These are phyloP conservation scores for Pythium dissimile DNA, from an alignment of 352 stramenopile genomes.

Conservation along the genomic window DNA sequence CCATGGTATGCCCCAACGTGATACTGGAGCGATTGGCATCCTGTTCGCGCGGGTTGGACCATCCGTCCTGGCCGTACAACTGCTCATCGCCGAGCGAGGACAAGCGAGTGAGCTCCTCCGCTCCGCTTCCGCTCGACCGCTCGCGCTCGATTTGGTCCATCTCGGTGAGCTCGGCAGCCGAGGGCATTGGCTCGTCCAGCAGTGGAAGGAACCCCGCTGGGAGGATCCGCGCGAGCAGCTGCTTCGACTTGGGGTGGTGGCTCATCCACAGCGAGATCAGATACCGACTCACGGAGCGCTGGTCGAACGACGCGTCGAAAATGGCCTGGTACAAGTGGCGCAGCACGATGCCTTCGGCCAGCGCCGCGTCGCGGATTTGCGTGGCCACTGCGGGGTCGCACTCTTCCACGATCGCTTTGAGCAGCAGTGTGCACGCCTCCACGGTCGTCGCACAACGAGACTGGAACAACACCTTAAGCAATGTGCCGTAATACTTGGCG, in stretches of 20 bases:
- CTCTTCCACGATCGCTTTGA: constrained; percentile 90
- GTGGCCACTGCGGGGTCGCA: constrained; percentile 74
- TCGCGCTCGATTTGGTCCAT: constrained; percentile 86
- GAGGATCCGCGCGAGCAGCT: constrained; percentile 88
- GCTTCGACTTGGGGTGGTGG: constrained; percentile 84
- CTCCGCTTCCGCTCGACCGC: constrained; percentile 19
- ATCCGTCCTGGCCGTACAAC: constrained; percentile 16
- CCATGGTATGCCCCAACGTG: background rate
- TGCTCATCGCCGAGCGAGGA: constrained; percentile 23
- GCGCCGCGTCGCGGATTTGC: constrained; percentile 88
- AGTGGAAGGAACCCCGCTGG: constrained; percentile 86
- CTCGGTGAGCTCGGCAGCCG: constrained; percentile 72
- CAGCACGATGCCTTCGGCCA: constrained; percentile 92
- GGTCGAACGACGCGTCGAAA: constrained; percentile 91
- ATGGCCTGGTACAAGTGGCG: constrained; percentile 92
- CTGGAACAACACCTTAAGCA: constrained; percentile 88
- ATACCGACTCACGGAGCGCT: constrained; percentile 92
- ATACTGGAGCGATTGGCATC: background rate
- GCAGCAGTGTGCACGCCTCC: constrained; percentile 87
- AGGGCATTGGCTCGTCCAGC: constrained; percentile 83
- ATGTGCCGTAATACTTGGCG: constrained; percentile 72
- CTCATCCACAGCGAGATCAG: constrained; percentile 95
- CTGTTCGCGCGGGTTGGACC: background rate
- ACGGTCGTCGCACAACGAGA: constrained; percentile 85
- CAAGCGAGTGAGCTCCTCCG: constrained; percentile 27